Conservation (phyloP, 768 basidiomycete genomes). For the Strobilomyces confusus region DNA sequence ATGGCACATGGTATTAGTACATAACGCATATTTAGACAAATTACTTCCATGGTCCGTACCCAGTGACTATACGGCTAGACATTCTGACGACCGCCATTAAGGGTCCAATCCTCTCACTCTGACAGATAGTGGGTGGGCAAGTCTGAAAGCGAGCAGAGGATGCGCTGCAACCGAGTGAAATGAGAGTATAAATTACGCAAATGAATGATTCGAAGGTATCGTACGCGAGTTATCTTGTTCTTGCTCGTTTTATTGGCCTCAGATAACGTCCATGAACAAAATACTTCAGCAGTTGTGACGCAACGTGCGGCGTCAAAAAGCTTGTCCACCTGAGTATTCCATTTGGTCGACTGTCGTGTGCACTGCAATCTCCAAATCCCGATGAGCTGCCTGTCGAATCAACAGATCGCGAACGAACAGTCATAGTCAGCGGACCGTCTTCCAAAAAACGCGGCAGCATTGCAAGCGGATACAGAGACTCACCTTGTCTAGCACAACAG, state of each 20-base stretch:
- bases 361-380: slow-evolving; percentile 11
- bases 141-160: neutral
- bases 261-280: neutral
- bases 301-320: neutral
- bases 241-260: neutral
- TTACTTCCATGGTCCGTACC: neutral
- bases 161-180: neutral
- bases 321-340: neutral
- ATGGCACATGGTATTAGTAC: neutral
- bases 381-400: neutral
- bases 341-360: slow-evolving; percentile 4
- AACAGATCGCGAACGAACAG: neutral
- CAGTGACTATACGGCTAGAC: neutral
- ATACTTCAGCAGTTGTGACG: neutral
- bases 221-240: neutral
- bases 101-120: neutral
- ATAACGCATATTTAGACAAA: no score
- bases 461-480: neutral
- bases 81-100: no score
- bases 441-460: neutral
- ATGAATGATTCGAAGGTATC: neutral
- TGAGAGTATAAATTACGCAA: neutral
- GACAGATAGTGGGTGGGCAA: neutral
- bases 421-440: neutral
- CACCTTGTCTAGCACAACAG: neutral